phyloP scores from a whole-genome alignment of 1,284 basidiomycete species.

The Ceratobasidium sp. region DNA sequence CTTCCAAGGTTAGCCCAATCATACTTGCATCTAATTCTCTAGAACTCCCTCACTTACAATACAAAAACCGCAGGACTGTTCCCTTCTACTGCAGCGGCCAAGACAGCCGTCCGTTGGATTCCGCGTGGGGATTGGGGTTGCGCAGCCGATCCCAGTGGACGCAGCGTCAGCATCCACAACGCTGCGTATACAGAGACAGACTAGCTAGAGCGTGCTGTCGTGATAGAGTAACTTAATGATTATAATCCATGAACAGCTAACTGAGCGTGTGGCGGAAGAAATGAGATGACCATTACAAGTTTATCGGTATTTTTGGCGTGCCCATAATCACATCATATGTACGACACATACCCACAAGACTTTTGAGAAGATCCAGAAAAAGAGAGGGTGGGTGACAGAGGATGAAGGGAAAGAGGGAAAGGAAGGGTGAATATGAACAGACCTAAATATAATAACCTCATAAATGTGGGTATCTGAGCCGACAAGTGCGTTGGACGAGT shows the following conservation, averaged over 20 bases:
- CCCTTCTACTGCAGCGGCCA: conserved; percentile 86
- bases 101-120: conserved; percentile 95
- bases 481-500: background rate
- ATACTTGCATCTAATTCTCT: conserved; percentile 37
- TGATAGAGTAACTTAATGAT: background rate
- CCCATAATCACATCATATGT: background rate
- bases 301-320: conserved; percentile 17
- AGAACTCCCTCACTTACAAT: conserved; percentile 9
- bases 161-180: conserved; percentile 95
- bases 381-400: no score
- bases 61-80: conserved; percentile 67
- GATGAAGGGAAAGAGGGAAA: conserved; percentile 8
- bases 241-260: conserved; percentile 23
- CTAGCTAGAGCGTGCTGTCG: no score
- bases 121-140: conserved; percentile 98
- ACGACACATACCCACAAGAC: no score
- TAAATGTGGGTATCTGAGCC: conserved; percentile 11
- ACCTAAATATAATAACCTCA: conserved; percentile 10
- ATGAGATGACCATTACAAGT: conserved; percentile 9
- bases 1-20: conserved; percentile 75
- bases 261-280: background rate
- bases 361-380: no score
- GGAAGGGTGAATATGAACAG: background rate
- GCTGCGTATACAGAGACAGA: conserved; percentile 72
- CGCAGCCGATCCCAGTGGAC: conserved; percentile 91